Percentiles rank a stretch among this genome's conserved stretches.
Evolutionary conservation across 2,329 filamentous ascomycete species (phyloP).

Genomic region (Xylaria sp.): DNA sequence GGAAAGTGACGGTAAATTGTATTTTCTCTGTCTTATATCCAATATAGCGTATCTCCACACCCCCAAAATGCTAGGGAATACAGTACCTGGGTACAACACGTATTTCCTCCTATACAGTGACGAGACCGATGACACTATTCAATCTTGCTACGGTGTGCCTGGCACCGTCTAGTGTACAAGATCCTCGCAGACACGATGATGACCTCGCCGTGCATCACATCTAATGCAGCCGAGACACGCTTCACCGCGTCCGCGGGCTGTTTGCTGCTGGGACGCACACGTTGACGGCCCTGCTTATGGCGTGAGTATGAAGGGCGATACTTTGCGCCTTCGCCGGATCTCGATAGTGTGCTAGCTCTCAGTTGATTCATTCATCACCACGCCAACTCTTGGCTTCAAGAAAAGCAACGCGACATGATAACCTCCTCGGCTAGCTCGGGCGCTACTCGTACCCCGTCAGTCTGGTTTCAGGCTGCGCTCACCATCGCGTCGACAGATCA

Average conservation of each 20-base stretch:
- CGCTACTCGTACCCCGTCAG: not conserved
- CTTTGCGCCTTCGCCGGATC: slow-evolving; percentile 23
- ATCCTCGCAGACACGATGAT: slow-evolving; percentile 29
- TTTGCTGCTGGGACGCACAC: not conserved
- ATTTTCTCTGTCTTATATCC: slow-evolving; percentile 5
- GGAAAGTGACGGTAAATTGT: slow-evolving; percentile 26
- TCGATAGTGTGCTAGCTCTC: slow-evolving; percentile 5
- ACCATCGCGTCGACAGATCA: not conserved
- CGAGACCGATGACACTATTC: slow-evolving; percentile 6
- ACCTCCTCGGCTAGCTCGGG: slow-evolving; percentile 24
- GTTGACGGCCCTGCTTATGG: slow-evolving; percentile 16
- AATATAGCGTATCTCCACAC: no score
- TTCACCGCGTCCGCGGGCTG: slow-evolving; percentile 28
- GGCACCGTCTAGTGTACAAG: slow-evolving; percentile 20
- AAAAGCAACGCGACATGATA: slow-evolving; percentile 17
- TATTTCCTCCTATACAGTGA: slow-evolving; percentile 1
- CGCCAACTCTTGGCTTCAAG: slow-evolving; percentile 22
- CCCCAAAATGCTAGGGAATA: not conserved
- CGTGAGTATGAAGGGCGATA: slow-evolving; percentile 16
- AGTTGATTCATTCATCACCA: slow-evolving; percentile 1
- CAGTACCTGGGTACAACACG: not conserved
- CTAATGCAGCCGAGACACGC: slow-evolving; percentile 34
- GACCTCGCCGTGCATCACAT: slow-evolving; percentile 29
- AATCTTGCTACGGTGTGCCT: slow-evolving; percentile 11
- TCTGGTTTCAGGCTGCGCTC: not conserved